A percentile compares a stretch with the other conserved stretches of the same genome.
These are phyloP conservation scores for Dictyostelium firmibasis DNA, from an alignment of 78 protist species.

Conservation along the genomic window DNA sequence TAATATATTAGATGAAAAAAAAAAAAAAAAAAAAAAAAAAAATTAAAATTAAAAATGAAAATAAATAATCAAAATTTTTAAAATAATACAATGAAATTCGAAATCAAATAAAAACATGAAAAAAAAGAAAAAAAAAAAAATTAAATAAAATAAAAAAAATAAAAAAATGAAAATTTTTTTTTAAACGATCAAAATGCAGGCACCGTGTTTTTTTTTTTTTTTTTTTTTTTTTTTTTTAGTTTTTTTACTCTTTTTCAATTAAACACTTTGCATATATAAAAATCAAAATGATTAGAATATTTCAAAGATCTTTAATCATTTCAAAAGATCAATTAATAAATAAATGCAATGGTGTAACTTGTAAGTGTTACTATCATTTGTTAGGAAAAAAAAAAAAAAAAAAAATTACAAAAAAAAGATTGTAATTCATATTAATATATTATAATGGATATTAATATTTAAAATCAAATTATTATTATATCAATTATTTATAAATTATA, in stretches of 20 bases:
- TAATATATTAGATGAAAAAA: too few species aligned
- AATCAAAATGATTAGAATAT: constrained; percentile 10
- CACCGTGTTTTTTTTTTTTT: neutral
- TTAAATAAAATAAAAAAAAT: too few species aligned
- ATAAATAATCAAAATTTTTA: too few species aligned
- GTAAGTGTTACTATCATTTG: neutral
- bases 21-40: too few species aligned
- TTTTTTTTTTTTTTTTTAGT: too few species aligned
- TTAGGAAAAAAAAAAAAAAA: neutral
- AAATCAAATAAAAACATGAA: neutral
- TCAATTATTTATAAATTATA: too few species aligned
- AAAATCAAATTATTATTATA: neutral
- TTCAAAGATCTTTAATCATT: constrained; percentile 29
- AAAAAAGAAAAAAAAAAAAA: too few species aligned
- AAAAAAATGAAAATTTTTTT: too few species aligned
- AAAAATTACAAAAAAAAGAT: neutral
- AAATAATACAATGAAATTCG: neutral
- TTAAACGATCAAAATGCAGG: neutral
- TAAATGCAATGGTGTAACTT: neutral
- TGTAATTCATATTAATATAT: too few species aligned
- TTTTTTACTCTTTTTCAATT: neutral
- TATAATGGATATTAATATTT: neutral
- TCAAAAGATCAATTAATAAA: neutral
- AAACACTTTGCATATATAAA: neutral
- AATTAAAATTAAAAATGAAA: too few species aligned